Evolutionary conservation across 129 eudicot genomes (phyloP), one percentile per base, ranked within the genome.

Genomic region (Dittrichia graveolens): DNA sequence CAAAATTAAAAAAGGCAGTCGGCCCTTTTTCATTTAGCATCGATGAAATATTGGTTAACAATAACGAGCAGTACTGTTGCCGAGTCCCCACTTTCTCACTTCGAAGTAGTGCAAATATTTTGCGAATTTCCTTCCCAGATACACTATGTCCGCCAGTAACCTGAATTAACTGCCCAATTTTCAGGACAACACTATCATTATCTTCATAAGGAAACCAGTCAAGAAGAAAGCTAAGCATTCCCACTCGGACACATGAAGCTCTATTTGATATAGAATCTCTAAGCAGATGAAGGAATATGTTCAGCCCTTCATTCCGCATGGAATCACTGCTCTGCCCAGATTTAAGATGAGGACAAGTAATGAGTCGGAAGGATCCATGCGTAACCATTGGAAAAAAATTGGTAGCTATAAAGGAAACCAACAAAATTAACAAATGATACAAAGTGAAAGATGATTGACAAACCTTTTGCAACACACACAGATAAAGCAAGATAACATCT

Each of bases 1-100:
- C 88, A 48, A 86, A 88, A 80, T 95, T 94, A 78, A 95, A 90
- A 81, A 95, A 95, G 7, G 99, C 96, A 5, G 89, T 86, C 31
- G 97, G 99, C 75, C 99, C 99, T 78, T 95, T 95, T 87, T 90
- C 99, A 75, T 95, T 90, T 60, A 95, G 79, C 99, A 95, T 95
- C 10, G 99, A 74, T 49, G 88, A 80, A 82, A 95, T 90, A 81
- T 96, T 84, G 53, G 84, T 84, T 57, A 95, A 63, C 73, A 95
- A 75, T 67, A 95, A 71, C 49, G 97, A 88, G 78, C 86, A 79
- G 67, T 84, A 86, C 71, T 79, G 93, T 65, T 84, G 96, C 50
- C 75, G 89, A 61, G 65, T 73, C 72, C 94, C 99, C 71, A 85
- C 82, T 81, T 79, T 85, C 79, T 90, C 94, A 78, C 94, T 88